Conservation (phyloP, 2,329 filamentous ascomycete species). For the Aspergillus sp. region DNA sequence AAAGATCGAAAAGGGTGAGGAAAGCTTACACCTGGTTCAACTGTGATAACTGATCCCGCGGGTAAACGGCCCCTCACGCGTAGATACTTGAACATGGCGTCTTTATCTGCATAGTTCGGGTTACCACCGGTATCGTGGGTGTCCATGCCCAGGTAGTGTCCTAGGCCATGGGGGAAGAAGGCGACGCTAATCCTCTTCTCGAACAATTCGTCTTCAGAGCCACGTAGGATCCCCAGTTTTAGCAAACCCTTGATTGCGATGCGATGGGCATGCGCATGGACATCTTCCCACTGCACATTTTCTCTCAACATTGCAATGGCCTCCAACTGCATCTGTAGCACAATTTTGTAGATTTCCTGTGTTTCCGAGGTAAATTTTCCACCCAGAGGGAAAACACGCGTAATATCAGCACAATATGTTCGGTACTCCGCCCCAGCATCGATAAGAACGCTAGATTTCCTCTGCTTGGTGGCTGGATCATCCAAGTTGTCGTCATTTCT, state of each 20-base stretch:
- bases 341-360: slow-evolving; percentile 72
- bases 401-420: slow-evolving; percentile 87
- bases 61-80: slow-evolving; percentile 75
- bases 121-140: slow-evolving; percentile 85
- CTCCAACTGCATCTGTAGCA: slow-evolving; percentile 76
- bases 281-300: slow-evolving; percentile 68
- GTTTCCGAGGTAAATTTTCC: slow-evolving; percentile 71
- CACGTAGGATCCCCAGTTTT: slow-evolving; percentile 69
- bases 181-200: slow-evolving; percentile 78
- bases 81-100: slow-evolving; percentile 84
- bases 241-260: slow-evolving; percentile 73
- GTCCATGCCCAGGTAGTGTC: slow-evolving; percentile 90
- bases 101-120: slow-evolving; percentile 74
- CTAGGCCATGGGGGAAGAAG: slow-evolving; percentile 89
- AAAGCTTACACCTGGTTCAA: slow-evolving; percentile 79
- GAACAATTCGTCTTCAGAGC: slow-evolving; percentile 70
- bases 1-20: background rate
- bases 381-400: slow-evolving; percentile 78
- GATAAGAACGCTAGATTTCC: slow-evolving; percentile 72
- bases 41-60: slow-evolving; percentile 81
- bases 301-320: slow-evolving; percentile 71
- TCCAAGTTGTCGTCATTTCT: slow-evolving; percentile 73
- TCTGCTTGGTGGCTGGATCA: slow-evolving; percentile 44
- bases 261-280: slow-evolving; percentile 72
- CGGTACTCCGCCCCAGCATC: slow-evolving; percentile 86